phyloP scores from a whole-genome alignment of 129 eudicot genomes.

The Arctium minus region DNA sequence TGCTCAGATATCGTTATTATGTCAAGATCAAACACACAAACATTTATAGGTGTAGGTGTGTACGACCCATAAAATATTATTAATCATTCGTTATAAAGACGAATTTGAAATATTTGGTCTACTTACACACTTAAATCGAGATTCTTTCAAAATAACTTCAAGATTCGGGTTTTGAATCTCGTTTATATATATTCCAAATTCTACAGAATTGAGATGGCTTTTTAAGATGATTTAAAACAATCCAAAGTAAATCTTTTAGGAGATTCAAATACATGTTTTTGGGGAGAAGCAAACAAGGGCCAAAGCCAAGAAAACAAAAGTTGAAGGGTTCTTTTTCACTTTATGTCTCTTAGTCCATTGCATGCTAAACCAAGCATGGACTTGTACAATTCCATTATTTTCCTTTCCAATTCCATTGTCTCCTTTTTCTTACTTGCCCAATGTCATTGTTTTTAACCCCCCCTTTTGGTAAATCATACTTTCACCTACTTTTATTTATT shows the following conservation, averaged over 20 bases:
- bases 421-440: slow-evolving; percentile 11
- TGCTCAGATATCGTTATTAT: neutral
- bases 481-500: neutral
- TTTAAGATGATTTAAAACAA: slow-evolving; percentile 19
- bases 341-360: slow-evolving; percentile 43
- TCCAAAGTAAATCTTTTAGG: slow-evolving; percentile 23
- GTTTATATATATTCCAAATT: slow-evolving; percentile 14
- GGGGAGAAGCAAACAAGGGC: slow-evolving; percentile 34
- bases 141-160: neutral
- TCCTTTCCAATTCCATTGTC: slow-evolving; percentile 24
- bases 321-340: slow-evolving; percentile 26
- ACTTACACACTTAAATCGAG: neutral
- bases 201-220: slow-evolving; percentile 8
- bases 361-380: slow-evolving; percentile 41
- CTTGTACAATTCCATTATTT: slow-evolving; percentile 26
- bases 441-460: neutral
- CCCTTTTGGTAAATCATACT: neutral
- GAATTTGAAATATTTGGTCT: neutral
- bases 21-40: neutral
- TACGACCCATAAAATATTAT: neutral
- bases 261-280: slow-evolving; percentile 32
- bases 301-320: slow-evolving; percentile 27
- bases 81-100: neutral
- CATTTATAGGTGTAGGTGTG: neutral
- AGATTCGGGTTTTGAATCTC: neutral